Evolutionary conservation across 495 filamentous ascomycete species (phyloP).

Genomic region (Tuber magnatum): DNA sequence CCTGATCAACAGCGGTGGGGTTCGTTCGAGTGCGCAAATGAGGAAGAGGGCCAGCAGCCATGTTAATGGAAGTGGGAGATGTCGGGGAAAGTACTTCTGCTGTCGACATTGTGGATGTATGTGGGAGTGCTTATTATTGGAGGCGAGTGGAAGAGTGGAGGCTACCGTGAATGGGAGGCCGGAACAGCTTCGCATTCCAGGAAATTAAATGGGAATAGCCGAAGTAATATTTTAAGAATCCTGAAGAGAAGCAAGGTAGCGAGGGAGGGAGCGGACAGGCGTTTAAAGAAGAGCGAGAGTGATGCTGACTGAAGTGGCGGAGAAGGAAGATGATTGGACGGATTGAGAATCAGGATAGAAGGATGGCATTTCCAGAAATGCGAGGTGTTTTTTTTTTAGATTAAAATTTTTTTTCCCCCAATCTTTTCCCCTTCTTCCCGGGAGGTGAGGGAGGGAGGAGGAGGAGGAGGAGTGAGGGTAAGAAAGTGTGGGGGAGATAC

Average conservation of each 20-base stretch:
- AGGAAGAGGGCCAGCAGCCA: slow-evolving; percentile 27
- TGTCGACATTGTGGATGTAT: slow-evolving; percentile 28
- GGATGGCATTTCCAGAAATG: slow-evolving; percentile 35
- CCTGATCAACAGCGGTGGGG: slow-evolving; percentile 65
- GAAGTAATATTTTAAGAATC: neutral
- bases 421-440: neutral
- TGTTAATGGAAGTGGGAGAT: slow-evolving; percentile 14
- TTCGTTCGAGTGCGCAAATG: slow-evolving; percentile 29
- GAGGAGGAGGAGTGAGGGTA: slow-evolving; percentile 1
- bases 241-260: neutral
- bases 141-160: slow-evolving; percentile 3
- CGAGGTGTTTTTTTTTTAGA: neutral
- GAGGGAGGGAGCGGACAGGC: slow-evolving; percentile 16
- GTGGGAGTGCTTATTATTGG: slow-evolving; percentile 1
- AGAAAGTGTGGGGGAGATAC: slow-evolving; percentile 5
- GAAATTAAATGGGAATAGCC: neutral
- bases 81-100: slow-evolving; percentile 34
- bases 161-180: slow-evolving; percentile 20
- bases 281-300: slow-evolving; percentile 23
- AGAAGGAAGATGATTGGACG: slow-evolving; percentile 27
- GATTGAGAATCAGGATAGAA: neutral
- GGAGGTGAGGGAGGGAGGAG: neutral
- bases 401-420: neutral
- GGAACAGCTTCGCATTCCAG: neutral
- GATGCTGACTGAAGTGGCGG: slow-evolving; percentile 14